Base-by-base conservation (phyloP, 164 flowering plant species). In the Paratinospora sagittata region DNA sequence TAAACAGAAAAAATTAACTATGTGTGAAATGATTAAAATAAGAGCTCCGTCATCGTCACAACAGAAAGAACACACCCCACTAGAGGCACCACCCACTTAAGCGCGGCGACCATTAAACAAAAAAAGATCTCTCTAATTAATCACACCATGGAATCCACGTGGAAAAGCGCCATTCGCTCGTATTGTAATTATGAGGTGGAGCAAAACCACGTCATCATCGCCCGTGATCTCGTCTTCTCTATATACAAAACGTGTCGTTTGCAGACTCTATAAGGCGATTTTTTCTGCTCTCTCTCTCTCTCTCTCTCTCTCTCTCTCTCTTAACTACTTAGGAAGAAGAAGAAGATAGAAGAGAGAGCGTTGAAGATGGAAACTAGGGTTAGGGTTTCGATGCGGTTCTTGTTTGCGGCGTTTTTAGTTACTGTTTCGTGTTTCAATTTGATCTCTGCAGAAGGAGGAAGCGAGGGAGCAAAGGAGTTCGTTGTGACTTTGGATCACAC, bases 401-500 rank as follows among this genome's bases (percentile, higher is more conserved):
- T 61, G 3, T n/a, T 80, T 0, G n/a, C 82, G 0, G 60, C n/a
- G 61, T 16, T 69, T 69, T 61, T 77, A 7, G 21, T 55, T 21
- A 27, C 79, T 34, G 64, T 74, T 26, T 68, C 73, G 61, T 55
- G 23, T 55, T 10, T 79, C 62, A 36, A 24, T 70, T 37, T 30
- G 76, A 65, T 74, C 30, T 72, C 71, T 4, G 80, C 82, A 13
- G 77, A 66, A 19, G 82, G 74, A 66, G 69, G 41, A 17, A 77
- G 67, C 0, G 45, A 21, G 19, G 26, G n/a, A 26, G 73, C 19
- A 27, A 34, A 73, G 60, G 92, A 89, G 80, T 83, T 67, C 63
- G 98, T 93, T 5, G 74, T 91, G 61, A 89, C 96, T n/a, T 77
- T 93, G 34, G 96, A 91, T 75, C 78, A 81, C 70, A 78, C 91